Conservation (phyloP, 805 yeast genomes). For the Candida michaelii region DNA sequence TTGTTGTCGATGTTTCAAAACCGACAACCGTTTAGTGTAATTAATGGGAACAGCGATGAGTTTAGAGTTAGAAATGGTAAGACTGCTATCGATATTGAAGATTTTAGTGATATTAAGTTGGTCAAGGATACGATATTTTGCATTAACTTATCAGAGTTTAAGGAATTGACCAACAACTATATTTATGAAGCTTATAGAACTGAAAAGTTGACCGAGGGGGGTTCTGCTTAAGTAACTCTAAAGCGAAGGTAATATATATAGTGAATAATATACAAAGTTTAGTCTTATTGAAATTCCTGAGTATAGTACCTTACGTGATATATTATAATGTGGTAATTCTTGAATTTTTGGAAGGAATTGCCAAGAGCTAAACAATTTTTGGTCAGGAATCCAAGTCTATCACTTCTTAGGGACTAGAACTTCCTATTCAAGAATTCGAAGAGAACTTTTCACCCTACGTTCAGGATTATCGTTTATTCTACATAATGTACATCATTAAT, state of each 20-base stretch:
- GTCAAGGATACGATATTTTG: conserved; percentile 12
- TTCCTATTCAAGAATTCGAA: too few relatives aligned
- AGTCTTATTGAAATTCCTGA: too few relatives aligned
- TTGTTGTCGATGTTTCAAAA: conserved; percentile 1
- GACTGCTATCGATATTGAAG: conserved; percentile 5
- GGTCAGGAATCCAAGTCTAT: too few relatives aligned
- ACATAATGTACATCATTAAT: conserved; percentile 3
- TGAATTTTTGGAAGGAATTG: too few relatives aligned
- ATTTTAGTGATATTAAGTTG: conserved; percentile 9
- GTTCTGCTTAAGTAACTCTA: too few relatives aligned
- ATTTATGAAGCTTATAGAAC: conserved; percentile 17
- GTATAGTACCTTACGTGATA: too few relatives aligned
- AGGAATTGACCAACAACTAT: conserved; percentile 15
- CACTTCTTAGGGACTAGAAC: too few relatives aligned
- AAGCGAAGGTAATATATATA: too few relatives aligned
- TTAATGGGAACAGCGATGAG: conserved; percentile 6
- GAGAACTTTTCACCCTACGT: too few relatives aligned
- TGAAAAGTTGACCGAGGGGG: conserved; percentile 13
- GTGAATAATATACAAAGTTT: too few relatives aligned
- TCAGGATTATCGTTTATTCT: neutral
- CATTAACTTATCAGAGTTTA: conserved; percentile 13
- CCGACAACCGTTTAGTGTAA: conserved; percentile 12
- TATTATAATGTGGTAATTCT: too few relatives aligned
- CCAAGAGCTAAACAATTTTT: too few relatives aligned
- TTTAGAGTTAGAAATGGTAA: neutral